Evolutionary conservation across 192 early-diverging fungal species (phyloP).

Genomic region (Podochytrium sp.): DNA sequence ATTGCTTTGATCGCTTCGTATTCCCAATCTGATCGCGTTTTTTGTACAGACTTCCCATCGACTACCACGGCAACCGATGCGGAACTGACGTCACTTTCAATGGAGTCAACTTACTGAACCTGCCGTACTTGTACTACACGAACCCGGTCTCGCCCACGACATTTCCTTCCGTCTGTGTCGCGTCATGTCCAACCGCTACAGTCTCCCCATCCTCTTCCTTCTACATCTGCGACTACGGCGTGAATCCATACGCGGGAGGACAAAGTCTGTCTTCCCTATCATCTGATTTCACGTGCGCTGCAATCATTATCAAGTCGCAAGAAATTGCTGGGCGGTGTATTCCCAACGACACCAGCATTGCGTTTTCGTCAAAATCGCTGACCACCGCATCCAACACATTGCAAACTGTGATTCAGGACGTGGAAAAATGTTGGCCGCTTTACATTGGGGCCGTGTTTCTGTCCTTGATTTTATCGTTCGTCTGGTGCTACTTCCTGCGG

Average conservation of each 20-base stretch:
- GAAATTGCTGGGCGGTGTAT: slow-evolving; percentile 15
- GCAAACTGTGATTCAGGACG: slow-evolving; percentile 16
- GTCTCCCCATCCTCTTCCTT: background rate
- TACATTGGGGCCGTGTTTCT: slow-evolving; percentile 21
- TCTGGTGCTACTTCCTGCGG: slow-evolving; percentile 48
- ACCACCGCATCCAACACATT: background rate
- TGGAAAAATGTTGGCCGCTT: slow-evolving; percentile 15
- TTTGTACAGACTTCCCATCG: slow-evolving; percentile 1
- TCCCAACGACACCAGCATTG: slow-evolving; percentile 10
- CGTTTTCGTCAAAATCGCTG: background rate
- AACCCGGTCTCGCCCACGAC: slow-evolving; percentile 14
- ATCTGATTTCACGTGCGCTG: slow-evolving; percentile 7
- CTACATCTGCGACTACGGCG: slow-evolving; percentile 21
- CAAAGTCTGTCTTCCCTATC: background rate
- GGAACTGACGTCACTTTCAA: slow-evolving; percentile 1
- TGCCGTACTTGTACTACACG: slow-evolving; percentile 19
- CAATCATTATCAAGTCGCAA: background rate
- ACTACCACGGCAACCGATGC: slow-evolving; percentile 27
- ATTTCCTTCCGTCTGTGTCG: slow-evolving; percentile 9
- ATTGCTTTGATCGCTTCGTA: too few relatives aligned
- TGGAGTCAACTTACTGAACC: slow-evolving; percentile 1
- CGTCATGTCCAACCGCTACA: slow-evolving; percentile 14
- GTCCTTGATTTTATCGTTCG: slow-evolving; percentile 41
- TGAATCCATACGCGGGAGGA: background rate
- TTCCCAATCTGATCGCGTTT: background rate